These are phyloP conservation scores for Termitomyces sp. DNA, from an alignment of 768 basidiomycete genomes.

Conservation along the genomic window DNA sequence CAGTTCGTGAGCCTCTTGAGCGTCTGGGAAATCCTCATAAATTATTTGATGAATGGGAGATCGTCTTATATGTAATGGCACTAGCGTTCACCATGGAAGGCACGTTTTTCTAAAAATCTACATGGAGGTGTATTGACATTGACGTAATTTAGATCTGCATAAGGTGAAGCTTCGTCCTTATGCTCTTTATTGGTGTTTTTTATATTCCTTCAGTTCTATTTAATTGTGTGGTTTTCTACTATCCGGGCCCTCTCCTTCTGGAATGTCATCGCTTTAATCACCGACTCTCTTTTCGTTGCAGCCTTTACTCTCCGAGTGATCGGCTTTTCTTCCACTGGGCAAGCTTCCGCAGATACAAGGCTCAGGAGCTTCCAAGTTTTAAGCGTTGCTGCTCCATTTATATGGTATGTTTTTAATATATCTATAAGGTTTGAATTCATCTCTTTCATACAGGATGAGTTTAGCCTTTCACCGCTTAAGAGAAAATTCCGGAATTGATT, in stretches of 20 bases:
- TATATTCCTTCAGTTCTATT: constrained; percentile 45
- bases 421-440: neutral
- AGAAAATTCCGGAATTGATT: neutral
- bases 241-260: constrained; percentile 82
- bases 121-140: neutral
- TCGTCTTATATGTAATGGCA: constrained; percentile 71
- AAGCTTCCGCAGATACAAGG: constrained; percentile 32
- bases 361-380: constrained; percentile 82
- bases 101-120: constrained; percentile 22
- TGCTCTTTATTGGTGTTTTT: neutral
- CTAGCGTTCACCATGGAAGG: constrained; percentile 79
- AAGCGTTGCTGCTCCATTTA: constrained; percentile 82
- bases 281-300: constrained; percentile 63
- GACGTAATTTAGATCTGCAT: constrained; percentile 36
- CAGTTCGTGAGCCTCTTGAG: constrained; percentile 76
- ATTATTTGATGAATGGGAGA: constrained; percentile 76
- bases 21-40: constrained; percentile 48
- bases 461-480: constrained; percentile 21
- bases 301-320: constrained; percentile 72
- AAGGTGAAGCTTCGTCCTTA: constrained; percentile 32
- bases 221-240: constrained; percentile 68
- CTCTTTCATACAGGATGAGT: constrained; percentile 65
- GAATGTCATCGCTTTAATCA: constrained; percentile 64
- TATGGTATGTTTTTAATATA: constrained; percentile 53
- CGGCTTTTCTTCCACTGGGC: constrained; percentile 38